Evolutionary conservation across 2,329 filamentous ascomycete species (phyloP), one percentile per base, ranked within the genome.

Genomic region (Colletotrichum echinochloae): DNA sequence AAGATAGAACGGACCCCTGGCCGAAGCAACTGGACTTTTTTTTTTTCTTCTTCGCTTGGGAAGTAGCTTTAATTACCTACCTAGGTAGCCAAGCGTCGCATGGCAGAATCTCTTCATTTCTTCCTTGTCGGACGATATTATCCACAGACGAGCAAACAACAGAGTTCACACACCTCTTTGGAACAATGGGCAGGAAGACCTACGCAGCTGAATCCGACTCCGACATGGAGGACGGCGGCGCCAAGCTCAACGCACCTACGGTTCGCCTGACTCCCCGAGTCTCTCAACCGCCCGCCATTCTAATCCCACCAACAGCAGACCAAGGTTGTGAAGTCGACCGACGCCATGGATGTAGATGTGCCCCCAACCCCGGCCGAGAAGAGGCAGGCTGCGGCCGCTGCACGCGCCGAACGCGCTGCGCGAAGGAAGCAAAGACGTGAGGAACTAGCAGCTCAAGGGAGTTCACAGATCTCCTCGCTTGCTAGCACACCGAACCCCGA

Each of bases 401-500:
- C 68, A 12, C 68, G 68, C 41, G 68, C 68, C 23, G 64, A 68
- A 68, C 65, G 68, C 35, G 68, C 68, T 28, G 57, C 52, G 52
- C 65, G 68, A 44, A 62, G 68, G 33, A 71, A 71, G 39, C 64
- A 71, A 41, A 68, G 51, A 39, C 60, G 65, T 26, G 68, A 71
- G 52, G 64, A 62, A 33, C 52, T 68, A 23, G 52, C 46, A n/a
- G 55, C 54, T 18, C 39, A 54, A 11, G 57, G 65, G 26, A 23
- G 39, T 2, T 68, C 65, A 23, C 39, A 54, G 7, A 48, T 59
- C 3, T 54, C 68, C 1, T 71, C 64, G 18, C 37, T 59, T 30
- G 68, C 64, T n/a, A 71, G 68, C 57, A 68, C 68, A 6, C 68
- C 68, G 48, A 67, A 63, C 37, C 68, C 64, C 2, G 65, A 71